phyloP scores from a whole-genome alignment of 2,329 filamentous ascomycete species.

The Calycina marina region DNA sequence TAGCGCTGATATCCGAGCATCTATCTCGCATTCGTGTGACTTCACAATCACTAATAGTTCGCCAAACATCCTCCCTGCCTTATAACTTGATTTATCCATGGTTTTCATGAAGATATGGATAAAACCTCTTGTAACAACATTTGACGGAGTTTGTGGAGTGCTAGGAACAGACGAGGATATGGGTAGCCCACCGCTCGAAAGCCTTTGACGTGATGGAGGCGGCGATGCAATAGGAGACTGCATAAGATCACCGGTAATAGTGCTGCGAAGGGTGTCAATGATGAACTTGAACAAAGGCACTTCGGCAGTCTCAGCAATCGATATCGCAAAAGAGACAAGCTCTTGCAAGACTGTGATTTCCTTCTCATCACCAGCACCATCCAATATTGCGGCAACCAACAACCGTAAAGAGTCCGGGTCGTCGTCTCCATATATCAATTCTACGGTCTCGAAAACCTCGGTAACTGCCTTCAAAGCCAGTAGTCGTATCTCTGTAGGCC shows the following conservation, averaged over 20 bases:
- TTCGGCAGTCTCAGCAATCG: slow-evolving; percentile 46
- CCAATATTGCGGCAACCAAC: slow-evolving; percentile 46
- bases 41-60: slow-evolving; percentile 49
- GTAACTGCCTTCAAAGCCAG: slow-evolving; percentile 44
- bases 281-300: slow-evolving; percentile 44
- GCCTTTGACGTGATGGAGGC: slow-evolving; percentile 15
- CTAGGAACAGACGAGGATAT: slow-evolving; percentile 7
- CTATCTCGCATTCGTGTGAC: slow-evolving; percentile 43
- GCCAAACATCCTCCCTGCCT: slow-evolving; percentile 48
- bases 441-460: slow-evolving; percentile 32
- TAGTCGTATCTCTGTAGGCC: slow-evolving; percentile 47
- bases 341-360: slow-evolving; percentile 51
- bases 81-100: slow-evolving; percentile 50
- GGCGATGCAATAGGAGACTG: slow-evolving; percentile 26
- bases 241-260: slow-evolving; percentile 33
- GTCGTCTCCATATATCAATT: slow-evolving; percentile 38
- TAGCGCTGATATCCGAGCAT: slow-evolving; percentile 60
- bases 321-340: slow-evolving; percentile 48
- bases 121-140: slow-evolving; percentile 57
- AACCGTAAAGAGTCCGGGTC: slow-evolving; percentile 41
- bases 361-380: slow-evolving; percentile 44
- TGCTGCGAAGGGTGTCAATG: slow-evolving; percentile 34
- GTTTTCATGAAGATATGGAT: slow-evolving; percentile 64
- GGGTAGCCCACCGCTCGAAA: slow-evolving; percentile 10
- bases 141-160: slow-evolving; percentile 39